Conservation (phyloP, 768 basidiomycete genomes). For the Chalciporus pseudorubinellus region DNA sequence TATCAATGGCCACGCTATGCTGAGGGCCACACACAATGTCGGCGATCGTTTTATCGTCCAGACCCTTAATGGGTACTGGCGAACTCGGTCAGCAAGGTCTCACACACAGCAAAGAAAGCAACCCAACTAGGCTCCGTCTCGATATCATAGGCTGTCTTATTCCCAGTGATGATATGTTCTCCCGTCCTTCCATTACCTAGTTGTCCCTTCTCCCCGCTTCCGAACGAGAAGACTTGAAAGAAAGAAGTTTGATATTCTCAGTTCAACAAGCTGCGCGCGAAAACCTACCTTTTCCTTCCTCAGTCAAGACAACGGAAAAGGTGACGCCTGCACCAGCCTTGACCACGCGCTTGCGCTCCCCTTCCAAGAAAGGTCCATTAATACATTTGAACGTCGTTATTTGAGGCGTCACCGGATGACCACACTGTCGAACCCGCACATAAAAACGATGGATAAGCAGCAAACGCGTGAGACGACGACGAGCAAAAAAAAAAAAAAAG, state of each 20-base stretch:
- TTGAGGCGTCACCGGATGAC: conserved; percentile 63
- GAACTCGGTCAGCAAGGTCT: conserved; percentile 5
- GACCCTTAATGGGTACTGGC: conserved; percentile 69
- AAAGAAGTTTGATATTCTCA: conserved; percentile 4
- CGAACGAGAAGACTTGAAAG: conserved; percentile 75
- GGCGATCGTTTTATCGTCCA: conserved; percentile 74
- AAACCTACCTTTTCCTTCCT: conserved; percentile 69
- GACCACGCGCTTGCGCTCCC: conserved; percentile 62
- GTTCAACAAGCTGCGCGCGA: background rate
- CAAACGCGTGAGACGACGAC: background rate
- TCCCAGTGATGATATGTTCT: conserved; percentile 85
- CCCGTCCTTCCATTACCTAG: conserved; percentile 91
- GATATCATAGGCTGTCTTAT: conserved; percentile 80
- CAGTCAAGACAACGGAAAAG: conserved; percentile 82
- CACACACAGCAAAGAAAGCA: conserved; percentile 1
- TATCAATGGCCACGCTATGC: conserved; percentile 80
- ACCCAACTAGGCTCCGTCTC: conserved; percentile 64
- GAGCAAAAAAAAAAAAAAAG: no score
- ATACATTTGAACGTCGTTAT: conserved; percentile 64
- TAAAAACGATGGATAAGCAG: background rate
- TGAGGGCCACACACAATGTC: conserved; percentile 86
- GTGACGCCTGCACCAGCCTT: conserved; percentile 79
- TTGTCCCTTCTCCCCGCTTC: conserved; percentile 91
- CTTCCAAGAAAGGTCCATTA: conserved; percentile 53
- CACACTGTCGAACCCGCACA: conserved; percentile 50